Conservation (phyloP, 108 stramenopile genomes). For the Phaeodactylum tricornutum region DNA sequence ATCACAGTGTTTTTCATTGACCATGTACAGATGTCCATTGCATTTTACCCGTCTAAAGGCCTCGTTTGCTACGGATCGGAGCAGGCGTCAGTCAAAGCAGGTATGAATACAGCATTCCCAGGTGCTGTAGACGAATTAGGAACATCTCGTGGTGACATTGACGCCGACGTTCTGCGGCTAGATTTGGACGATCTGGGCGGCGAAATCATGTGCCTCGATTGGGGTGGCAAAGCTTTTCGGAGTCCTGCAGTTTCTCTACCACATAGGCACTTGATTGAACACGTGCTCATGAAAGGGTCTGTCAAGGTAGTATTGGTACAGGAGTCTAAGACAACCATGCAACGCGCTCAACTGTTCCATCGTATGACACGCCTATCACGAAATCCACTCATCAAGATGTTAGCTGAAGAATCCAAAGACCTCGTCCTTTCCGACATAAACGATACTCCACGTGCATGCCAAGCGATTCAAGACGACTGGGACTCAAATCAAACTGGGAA, state of each 20-base stretch:
- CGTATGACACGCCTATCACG: conserved; percentile 34
- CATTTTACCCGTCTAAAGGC: conserved; percentile 69
- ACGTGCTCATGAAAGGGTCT: conserved; percentile 38
- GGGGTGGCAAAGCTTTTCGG: conserved; percentile 7
- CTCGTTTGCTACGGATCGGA: conserved; percentile 73
- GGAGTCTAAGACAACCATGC: conserved; percentile 25
- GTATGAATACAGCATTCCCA: conserved; percentile 25
- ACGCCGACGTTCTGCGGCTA: conserved; percentile 40
- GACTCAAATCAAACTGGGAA: conserved; percentile 16
- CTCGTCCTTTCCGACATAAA: conserved; percentile 39
- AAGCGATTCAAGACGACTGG: conserved; percentile 53
- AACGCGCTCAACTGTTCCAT: conserved; percentile 20
- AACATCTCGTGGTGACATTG: conserved; percentile 16
- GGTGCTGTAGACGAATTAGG: conserved; percentile 4
- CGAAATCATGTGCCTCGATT: conserved; percentile 52
- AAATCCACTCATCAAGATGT: conserved; percentile 40
- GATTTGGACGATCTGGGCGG: conserved; percentile 69
- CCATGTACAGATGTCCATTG: conserved; percentile 69
- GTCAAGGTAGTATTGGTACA: conserved; percentile 26
- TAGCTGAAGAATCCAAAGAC: conserved; percentile 24
- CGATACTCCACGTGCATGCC: conserved; percentile 40
- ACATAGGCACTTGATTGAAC: conserved; percentile 19
- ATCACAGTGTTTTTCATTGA: neutral
- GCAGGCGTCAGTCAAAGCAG: conserved; percentile 78
- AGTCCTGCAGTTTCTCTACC: conserved; percentile 28